Base-by-base conservation (phyloP, 495 filamentous ascomycete species). In the Penicillium diatomitis region DNA sequence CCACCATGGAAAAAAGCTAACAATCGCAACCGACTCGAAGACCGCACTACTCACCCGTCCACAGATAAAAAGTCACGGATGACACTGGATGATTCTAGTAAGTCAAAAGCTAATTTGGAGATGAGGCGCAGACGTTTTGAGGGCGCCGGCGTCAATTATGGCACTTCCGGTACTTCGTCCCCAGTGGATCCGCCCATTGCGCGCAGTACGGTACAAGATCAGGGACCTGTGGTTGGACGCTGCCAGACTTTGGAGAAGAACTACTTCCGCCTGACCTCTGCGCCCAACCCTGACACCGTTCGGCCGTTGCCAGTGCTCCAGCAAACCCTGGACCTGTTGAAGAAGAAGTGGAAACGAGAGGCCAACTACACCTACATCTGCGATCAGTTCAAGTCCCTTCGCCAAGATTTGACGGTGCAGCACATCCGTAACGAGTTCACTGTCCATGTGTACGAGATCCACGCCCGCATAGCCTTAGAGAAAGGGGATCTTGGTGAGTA, bases 401-500 rank as follows among this genome's bases (percentile, higher is more conserved):
- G 92, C 31, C 92, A 99, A 71, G 92, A 99, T 72, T 79, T 99
- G 65, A 97, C 92, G 37, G 92, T 99, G 46, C 92, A 99, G 67
- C 90, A 86, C 57, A 91, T 99, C 70, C 87, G 87, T 68, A 95
- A 87, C 60, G 86, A 92, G 41, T 96, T 97, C 65, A 96, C 90
- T 4, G 90, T 96, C 46, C 82, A 76, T 50, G 92, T 96, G 41
- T 99, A 99, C 67, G 92, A 99, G 74, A 89, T 90, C 50, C 94
- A 99, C 72, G 94, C 91, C 45, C 84, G 92, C 38, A 97, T 99
- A 71, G 92, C 92, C 52, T 74, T 99, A 64, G 92, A 99, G 76
- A 96, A 94, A 79, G 90, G 86, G 65, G 92, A 99, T 77, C 79
- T 96, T 73, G 91, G 92, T 99, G 92, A 99, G 92, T 99, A 97